Percentiles rank a stretch among this genome's conserved stretches.
phyloP scores from a whole-genome alignment of 805 yeast genomes.

The Ogataea haglerorum region DNA sequence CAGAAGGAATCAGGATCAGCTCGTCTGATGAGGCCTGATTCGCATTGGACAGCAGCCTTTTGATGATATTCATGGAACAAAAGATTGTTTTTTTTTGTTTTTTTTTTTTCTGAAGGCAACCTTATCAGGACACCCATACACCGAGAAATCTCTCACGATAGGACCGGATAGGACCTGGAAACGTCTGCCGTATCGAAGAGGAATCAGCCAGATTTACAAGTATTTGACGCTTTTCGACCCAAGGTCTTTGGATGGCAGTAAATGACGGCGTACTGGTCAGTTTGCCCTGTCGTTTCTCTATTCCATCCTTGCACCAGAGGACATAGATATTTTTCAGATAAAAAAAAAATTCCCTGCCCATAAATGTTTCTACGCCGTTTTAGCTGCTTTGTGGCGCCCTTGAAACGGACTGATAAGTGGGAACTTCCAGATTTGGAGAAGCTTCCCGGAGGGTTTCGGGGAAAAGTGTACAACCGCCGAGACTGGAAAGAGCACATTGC shows the following conservation, averaged over 20 bases:
- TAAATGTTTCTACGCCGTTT: constrained; percentile 5
- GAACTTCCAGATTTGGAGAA: constrained; percentile 33
- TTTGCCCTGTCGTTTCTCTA: no score
- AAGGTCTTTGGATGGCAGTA: no score
- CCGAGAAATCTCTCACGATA: neutral
- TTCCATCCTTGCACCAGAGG: neutral
- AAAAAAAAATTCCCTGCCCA: neutral
- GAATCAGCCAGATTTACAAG: no score
- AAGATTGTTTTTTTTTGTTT: constrained; percentile 1
- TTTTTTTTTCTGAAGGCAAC: constrained; percentile 9
- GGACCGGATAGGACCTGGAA: no score
- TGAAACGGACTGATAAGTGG: constrained; percentile 31
- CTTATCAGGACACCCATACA: neutral
- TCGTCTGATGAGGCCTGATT: constrained; percentile 49
- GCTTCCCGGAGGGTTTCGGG: constrained; percentile 34
- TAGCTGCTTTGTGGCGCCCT: neutral
- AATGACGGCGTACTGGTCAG: no score
- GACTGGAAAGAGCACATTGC: constrained; percentile 26
- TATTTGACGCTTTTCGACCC: no score
- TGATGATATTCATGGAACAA: constrained; percentile 66
- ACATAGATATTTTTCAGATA: neutral
- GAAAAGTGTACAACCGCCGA: constrained; percentile 31
- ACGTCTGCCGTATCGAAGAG: no score
- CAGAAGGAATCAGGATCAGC: constrained; percentile 68
- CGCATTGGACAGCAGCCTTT: constrained; percentile 43